Evolutionary conservation across 495 filamentous ascomycete genomes (phyloP).

Genomic region (Penicillium manginii): DNA sequence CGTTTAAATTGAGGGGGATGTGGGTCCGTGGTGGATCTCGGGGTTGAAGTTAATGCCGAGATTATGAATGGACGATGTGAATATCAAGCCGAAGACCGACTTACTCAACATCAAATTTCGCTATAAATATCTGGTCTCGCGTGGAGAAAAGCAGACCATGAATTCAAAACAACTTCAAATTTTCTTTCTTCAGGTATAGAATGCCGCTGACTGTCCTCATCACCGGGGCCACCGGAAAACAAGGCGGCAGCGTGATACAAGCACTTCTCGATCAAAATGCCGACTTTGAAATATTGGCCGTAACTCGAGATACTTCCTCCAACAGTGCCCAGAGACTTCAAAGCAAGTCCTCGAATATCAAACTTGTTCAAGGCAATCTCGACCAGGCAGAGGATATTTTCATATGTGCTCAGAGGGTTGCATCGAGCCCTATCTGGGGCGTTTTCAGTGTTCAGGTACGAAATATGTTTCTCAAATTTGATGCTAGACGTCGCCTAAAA

Average conservation of each 20-base stretch:
- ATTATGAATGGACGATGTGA: slow-evolving; percentile 15
- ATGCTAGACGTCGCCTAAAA: too few relatives aligned
- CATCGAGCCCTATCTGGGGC: slow-evolving; percentile 53
- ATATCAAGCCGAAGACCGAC: slow-evolving; percentile 8
- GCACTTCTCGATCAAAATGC: slow-evolving; percentile 51
- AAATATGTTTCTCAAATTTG: too few relatives aligned
- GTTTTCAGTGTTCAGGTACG: slow-evolving; percentile 52
- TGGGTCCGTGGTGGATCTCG: background rate
- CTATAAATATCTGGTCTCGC: background rate
- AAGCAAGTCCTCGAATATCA: slow-evolving; percentile 47
- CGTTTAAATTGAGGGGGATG: background rate
- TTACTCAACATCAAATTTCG: background rate
- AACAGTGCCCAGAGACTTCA: slow-evolving; percentile 55
- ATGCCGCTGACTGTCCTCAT: slow-evolving; percentile 46
- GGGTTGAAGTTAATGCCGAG: slow-evolving; percentile 3
- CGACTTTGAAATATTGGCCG: slow-evolving; percentile 63
- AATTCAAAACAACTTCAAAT: background rate
- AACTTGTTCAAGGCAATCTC: slow-evolving; percentile 60
- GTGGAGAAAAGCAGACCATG: background rate
- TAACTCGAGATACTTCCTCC: slow-evolving; percentile 63
- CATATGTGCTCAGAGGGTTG: slow-evolving; percentile 42
- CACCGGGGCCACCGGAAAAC: slow-evolving; percentile 72
- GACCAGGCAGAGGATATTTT: slow-evolving; percentile 58
- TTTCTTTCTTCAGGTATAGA: background rate
- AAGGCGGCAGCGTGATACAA: slow-evolving; percentile 65